Evolutionary conservation across 148 eudicot genomes (phyloP).

Genomic region (Chenopodium formosanum): DNA sequence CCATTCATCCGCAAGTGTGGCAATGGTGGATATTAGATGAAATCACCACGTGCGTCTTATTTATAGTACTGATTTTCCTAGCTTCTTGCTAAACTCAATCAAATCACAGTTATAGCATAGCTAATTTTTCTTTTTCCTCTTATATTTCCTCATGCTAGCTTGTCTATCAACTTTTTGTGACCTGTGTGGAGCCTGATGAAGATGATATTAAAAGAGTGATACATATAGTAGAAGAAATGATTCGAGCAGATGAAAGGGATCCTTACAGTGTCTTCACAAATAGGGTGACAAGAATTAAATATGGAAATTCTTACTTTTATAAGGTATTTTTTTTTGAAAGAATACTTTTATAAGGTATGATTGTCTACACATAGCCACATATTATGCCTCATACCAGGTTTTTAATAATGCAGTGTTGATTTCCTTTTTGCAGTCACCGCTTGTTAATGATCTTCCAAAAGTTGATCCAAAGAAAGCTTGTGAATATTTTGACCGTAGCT

Average conservation of each 20-base stretch:
- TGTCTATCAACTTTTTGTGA: conserved; percentile 77
- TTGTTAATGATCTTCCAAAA: conserved; percentile 60
- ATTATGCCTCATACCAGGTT: not conserved
- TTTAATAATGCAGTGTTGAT: conserved; percentile 9
- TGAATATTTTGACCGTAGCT: conserved; percentile 66
- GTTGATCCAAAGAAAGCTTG: conserved; percentile 82
- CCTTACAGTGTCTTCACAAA: conserved; percentile 72
- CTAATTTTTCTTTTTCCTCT: not conserved
- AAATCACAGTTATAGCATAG: not conserved
- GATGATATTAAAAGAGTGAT: conserved; percentile 72
- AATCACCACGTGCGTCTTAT: not conserved
- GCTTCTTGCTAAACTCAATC: not conserved
- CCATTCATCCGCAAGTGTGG: not conserved
- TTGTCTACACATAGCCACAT: not conserved
- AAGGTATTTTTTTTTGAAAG: conserved; percentile 37
- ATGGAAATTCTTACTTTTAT: conserved; percentile 73
- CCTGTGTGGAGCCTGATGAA: conserved; percentile 59
- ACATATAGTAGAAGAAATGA: conserved; percentile 66
- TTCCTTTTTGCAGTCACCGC: conserved; percentile 59
- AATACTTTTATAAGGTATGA: conserved; percentile 64
- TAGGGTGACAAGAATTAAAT: conserved; percentile 72
- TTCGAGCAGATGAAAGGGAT: conserved; percentile 80
- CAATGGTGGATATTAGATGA: not conserved
- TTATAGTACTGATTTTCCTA: not conserved
- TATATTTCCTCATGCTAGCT: conserved; percentile 40